Percentiles rank a stretch among this genome's conserved stretches.
Evolutionary conservation across 2,329 filamentous ascomycete genomes (phyloP).

Genomic region (Phaeophleospora eucalypticola): DNA sequence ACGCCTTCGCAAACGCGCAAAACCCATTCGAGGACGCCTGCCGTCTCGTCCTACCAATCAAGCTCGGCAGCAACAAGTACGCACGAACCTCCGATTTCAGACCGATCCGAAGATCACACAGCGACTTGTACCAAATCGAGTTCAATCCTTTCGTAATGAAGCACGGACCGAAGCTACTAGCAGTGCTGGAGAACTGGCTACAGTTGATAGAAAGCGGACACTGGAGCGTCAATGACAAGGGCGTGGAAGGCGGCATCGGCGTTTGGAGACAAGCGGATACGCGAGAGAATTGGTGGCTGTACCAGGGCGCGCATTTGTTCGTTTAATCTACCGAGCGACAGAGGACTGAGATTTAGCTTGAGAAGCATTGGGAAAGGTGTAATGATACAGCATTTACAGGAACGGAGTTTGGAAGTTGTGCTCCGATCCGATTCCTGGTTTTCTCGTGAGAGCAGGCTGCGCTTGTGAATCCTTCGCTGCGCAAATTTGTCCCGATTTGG

Average conservation of each 20-base stretch:
- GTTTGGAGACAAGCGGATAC: conserved; percentile 33
- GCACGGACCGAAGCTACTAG: conserved; percentile 32
- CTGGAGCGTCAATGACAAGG: conserved; percentile 31
- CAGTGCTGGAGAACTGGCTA: conserved; percentile 32
- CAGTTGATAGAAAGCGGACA: conserved; percentile 31
- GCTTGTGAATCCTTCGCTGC: too few relatives aligned
- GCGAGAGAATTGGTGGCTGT: conserved; percentile 32
- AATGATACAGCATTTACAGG: too few relatives aligned
- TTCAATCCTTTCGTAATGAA: conserved; percentile 33
- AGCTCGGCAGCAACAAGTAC: conserved; percentile 27
- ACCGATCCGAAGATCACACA: conserved; percentile 28
- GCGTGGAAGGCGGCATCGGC: conserved; percentile 31
- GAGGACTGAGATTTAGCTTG: too few relatives aligned
- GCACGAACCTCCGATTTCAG: conserved; percentile 30
- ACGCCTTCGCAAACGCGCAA: conserved; percentile 31
- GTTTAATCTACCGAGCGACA: conserved; percentile 8
- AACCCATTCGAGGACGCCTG: conserved; percentile 35
- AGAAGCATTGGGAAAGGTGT: too few relatives aligned
- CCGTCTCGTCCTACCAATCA: conserved; percentile 31
- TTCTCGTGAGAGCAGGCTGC: too few relatives aligned
- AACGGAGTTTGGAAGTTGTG: too few relatives aligned
- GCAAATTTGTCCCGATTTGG: too few relatives aligned
- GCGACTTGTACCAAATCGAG: conserved; percentile 32
- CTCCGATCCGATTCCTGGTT: too few relatives aligned
- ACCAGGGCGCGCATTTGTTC: conserved; percentile 28